phyloP scores from a whole-genome alignment of 768 basidiomycete species.

The Nidularia sp. region DNA sequence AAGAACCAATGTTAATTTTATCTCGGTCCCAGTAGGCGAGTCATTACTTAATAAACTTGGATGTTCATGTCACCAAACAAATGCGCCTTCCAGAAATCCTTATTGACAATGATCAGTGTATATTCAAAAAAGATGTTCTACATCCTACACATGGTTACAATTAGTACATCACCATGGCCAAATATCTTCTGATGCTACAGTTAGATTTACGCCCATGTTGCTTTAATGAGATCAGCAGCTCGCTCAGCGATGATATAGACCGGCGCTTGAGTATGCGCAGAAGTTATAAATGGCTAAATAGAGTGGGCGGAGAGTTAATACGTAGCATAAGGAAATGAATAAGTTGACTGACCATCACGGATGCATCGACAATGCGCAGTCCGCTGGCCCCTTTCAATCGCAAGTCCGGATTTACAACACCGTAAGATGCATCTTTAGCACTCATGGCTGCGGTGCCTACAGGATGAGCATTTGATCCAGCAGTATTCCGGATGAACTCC shows the following conservation, averaged over 20 bases:
- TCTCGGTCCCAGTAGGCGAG: too few relatives aligned
- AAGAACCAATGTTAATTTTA: too few relatives aligned
- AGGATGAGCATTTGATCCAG: conserved; percentile 18
- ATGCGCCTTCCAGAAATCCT: too few relatives aligned
- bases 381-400: conserved; percentile 23
- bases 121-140: too few relatives aligned
- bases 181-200: not conserved
- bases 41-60: too few relatives aligned
- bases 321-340: not conserved
- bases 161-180: too few relatives aligned
- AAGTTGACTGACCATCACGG: conserved; percentile 18
- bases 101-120: too few relatives aligned
- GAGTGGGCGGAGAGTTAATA: not conserved
- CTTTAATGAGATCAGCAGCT: not conserved
- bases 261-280: not conserved
- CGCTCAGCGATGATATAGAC: not conserved
- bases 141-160: too few relatives aligned
- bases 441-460: conserved; percentile 23
- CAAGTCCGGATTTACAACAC: conserved; percentile 28
- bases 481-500: conserved; percentile 9
- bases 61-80: too few relatives aligned
- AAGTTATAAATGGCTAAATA: not conserved
- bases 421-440: conserved; percentile 11
- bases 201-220: not conserved
- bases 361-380: conserved; percentile 30